Conservation (phyloP, 75 land plant genomes). For the Gnetum montanum region DNA sequence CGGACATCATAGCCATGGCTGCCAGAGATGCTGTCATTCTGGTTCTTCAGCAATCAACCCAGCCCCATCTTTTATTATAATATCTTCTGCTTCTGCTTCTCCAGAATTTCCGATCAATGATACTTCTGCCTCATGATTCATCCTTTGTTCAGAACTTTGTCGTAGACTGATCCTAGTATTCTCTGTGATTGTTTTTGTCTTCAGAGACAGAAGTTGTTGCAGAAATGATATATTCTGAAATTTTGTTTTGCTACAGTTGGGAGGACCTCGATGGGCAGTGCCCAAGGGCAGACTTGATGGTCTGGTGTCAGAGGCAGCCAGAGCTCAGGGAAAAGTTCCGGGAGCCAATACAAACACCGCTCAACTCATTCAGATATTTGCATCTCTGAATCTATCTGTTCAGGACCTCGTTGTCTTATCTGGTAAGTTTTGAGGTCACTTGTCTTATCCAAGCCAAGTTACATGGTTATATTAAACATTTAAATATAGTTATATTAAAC, state of each 20-base stretch:
- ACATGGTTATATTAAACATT: too few relatives aligned
- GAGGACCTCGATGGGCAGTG: conserved; percentile 17
- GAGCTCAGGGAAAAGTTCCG: conserved; percentile 8
- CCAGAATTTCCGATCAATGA: too few relatives aligned
- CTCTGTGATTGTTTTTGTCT: not conserved
- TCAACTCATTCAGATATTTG: conserved; percentile 11
- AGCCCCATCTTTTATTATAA: too few relatives aligned
- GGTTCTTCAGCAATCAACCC: conserved; percentile 10
- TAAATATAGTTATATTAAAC: too few relatives aligned
- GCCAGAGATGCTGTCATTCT: conserved; percentile 20
- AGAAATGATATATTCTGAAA: not conserved
- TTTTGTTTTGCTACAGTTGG: conserved; percentile 4
- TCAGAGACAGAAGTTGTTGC: not conserved
- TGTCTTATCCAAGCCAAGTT: too few relatives aligned
- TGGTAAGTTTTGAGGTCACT: too few relatives aligned
- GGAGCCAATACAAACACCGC: conserved; percentile 3
- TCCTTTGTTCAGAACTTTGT: too few relatives aligned
- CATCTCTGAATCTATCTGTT: conserved; percentile 6
- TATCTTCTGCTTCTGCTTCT: too few relatives aligned
- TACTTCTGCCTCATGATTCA: too few relatives aligned
- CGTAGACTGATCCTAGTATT: too few relatives aligned
- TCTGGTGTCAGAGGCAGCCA: conserved; percentile 8
- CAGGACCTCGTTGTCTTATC: conserved; percentile 20
- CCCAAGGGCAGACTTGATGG: conserved; percentile 19
- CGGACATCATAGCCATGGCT: conserved; percentile 25